phyloP scores from a whole-genome alignment of 2,329 filamentous ascomycete genomes.

The Cadophora gregata region DNA sequence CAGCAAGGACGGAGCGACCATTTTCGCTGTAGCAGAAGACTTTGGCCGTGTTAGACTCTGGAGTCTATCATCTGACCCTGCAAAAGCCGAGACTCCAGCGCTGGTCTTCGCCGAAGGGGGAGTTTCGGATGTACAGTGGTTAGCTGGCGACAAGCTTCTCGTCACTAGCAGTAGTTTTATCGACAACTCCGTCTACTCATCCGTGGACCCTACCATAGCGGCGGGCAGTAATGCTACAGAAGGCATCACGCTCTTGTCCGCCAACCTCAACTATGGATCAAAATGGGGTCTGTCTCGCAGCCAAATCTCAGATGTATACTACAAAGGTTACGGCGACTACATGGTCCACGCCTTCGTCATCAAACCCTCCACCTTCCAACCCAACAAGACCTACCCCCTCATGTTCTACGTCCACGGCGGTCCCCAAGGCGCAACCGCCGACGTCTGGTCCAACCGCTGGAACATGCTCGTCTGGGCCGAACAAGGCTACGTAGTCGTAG shows the following conservation, averaged over 20 bases:
- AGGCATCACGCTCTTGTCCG: conserved; percentile 32
- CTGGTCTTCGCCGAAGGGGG: conserved; percentile 28
- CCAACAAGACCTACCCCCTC: conserved; percentile 30
- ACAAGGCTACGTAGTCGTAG: conserved; percentile 81
- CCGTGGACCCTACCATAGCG: conserved; percentile 44
- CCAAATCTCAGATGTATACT: conserved; percentile 37
- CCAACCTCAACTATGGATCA: conserved; percentile 32
- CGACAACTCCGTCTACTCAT: conserved; percentile 73
- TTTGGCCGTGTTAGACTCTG: conserved; percentile 65
- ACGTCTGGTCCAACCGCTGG: conserved; percentile 82
- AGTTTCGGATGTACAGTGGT: conserved; percentile 24
- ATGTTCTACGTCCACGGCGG: conserved; percentile 69
- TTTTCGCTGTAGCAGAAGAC: conserved; percentile 75
- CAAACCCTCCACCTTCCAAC: conserved; percentile 28
- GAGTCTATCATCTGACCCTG: conserved; percentile 58
- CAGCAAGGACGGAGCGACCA: conserved; percentile 61
- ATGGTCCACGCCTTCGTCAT: conserved; percentile 36
- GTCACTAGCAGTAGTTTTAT: conserved; percentile 69
- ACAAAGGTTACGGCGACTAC: conserved; percentile 36
- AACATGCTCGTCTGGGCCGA: conserved; percentile 85
- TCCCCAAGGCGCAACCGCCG: conserved; percentile 77
- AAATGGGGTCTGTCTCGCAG: conserved; percentile 31
- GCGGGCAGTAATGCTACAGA: conserved; percentile 31
- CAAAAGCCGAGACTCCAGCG: conserved; percentile 22
- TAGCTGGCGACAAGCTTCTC: conserved; percentile 50